A percentile compares a stretch with the other conserved stretches of the same genome.
Conservation (phyloP, 768 basidiomycete species). For the Leccinum arenicola region DNA sequence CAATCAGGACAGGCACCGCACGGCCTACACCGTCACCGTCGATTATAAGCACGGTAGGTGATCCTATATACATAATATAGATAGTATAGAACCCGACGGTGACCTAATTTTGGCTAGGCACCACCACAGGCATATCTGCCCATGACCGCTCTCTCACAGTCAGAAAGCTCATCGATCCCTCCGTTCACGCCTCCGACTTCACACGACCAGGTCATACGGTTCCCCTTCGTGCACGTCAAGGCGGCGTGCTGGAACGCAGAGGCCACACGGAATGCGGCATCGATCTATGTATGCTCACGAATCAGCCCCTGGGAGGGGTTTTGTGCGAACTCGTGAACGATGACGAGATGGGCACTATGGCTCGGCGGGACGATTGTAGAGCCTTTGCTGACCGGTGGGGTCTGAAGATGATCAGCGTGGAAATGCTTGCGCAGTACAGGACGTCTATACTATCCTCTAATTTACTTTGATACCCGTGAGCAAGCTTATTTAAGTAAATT, state of each 20-base stretch:
- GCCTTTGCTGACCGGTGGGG: conserved; percentile 89
- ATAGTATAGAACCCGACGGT: background rate
- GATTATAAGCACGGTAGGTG: conserved; percentile 82
- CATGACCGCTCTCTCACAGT: conserved; percentile 90
- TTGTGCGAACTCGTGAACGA: conserved; percentile 97
- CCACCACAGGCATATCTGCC: conserved; percentile 95
- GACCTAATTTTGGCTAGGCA: conserved; percentile 46
- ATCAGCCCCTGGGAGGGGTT: conserved; percentile 63
- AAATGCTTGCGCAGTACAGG: conserved; percentile 60
- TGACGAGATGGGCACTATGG: conserved; percentile 85
- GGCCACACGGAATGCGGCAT: conserved; percentile 93
- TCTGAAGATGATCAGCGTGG: conserved; percentile 92
- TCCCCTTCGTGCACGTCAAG: conserved; percentile 81
- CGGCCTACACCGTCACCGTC: conserved; percentile 94
- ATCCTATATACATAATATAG: background rate
- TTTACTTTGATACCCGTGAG: background rate
- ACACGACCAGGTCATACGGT: conserved; percentile 94
- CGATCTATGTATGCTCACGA: conserved; percentile 79
- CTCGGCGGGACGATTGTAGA: conserved; percentile 90
- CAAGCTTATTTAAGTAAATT: too few species aligned
- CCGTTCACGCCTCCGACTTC: conserved; percentile 63
- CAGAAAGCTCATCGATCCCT: conserved; percentile 70
- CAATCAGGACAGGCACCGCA: conserved; percentile 88
- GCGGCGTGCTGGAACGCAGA: conserved; percentile 81
- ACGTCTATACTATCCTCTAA: background rate